A percentile compares a stretch with the other conserved stretches of the same genome.
phyloP scores from a whole-genome alignment of 345 rosid genomes.

The Arabis hirsuta region DNA sequence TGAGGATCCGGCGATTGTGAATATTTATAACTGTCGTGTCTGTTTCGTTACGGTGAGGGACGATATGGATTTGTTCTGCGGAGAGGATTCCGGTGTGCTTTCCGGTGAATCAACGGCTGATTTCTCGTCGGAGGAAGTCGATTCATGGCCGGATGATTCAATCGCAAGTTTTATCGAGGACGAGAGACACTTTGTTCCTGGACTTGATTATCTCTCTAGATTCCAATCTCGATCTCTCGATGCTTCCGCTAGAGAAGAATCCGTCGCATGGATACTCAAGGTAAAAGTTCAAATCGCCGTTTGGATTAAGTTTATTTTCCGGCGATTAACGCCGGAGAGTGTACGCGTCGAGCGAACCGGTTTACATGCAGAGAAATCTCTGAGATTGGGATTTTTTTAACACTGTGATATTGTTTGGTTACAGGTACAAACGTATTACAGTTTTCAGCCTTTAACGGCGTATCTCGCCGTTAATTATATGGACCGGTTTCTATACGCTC shows the following conservation, averaged over 20 bases:
- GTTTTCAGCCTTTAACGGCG: constrained; percentile 90
- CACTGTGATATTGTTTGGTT: constrained; percentile 26
- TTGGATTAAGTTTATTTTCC: not conserved
- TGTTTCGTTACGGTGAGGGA: constrained; percentile 47
- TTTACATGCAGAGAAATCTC: constrained; percentile 33
- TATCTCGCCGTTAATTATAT: constrained; percentile 95
- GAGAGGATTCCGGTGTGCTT: constrained; percentile 71
- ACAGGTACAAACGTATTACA: constrained; percentile 75
- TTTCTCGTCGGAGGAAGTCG: constrained; percentile 64
- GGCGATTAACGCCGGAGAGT: constrained; percentile 7
- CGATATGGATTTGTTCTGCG: constrained; percentile 72
- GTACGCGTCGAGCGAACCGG: constrained; percentile 17
- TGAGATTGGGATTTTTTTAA: not conserved
- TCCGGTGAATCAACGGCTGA: constrained; percentile 58
- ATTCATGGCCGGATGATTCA: constrained; percentile 64
- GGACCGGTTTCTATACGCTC: constrained; percentile 84
- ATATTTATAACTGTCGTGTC: constrained; percentile 44
- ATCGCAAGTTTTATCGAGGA: constrained; percentile 71
- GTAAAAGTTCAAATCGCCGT: constrained; percentile 23
- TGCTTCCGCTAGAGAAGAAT: constrained; percentile 81
- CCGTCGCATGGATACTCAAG: constrained; percentile 98
- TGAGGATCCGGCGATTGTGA: constrained; percentile 42
- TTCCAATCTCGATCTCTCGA: constrained; percentile 75
- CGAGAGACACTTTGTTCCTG: constrained; percentile 86
- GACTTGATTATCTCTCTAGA: constrained; percentile 75